These are phyloP conservation scores for Cladosporium colombiae DNA, from an alignment of 2,329 filamentous ascomycete species.

Conservation along the genomic window DNA sequence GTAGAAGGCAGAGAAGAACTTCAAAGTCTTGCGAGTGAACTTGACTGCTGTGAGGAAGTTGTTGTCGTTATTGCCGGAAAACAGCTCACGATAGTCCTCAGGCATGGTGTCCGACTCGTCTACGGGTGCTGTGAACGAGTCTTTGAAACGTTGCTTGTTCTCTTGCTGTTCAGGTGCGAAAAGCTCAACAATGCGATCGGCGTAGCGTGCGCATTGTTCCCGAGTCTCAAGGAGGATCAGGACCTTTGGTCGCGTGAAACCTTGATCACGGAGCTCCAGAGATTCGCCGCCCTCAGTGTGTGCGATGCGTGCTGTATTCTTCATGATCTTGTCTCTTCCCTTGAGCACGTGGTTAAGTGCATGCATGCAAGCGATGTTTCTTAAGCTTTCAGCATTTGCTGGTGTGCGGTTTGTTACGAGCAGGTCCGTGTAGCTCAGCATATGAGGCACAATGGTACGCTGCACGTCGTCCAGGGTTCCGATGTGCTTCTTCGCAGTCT, in stretches of 20 bases:
- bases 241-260: slow-evolving; percentile 92
- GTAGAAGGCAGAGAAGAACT: slow-evolving; percentile 94
- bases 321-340: slow-evolving; percentile 86
- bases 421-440: slow-evolving; percentile 83
- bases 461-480: slow-evolving; percentile 63
- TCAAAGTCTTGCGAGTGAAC: slow-evolving; percentile 93
- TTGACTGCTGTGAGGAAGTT: slow-evolving; percentile 96
- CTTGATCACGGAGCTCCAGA: slow-evolving; percentile 83
- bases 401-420: slow-evolving; percentile 72
- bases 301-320: slow-evolving; percentile 80
- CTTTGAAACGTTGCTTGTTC: slow-evolving; percentile 88
- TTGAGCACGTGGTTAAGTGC: slow-evolving; percentile 91
- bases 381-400: slow-evolving; percentile 67
- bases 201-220: slow-evolving; percentile 76
- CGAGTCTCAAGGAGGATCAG: slow-evolving; percentile 87
- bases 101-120: slow-evolving; percentile 74
- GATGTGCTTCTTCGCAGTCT: slow-evolving; percentile 56
- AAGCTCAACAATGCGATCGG: slow-evolving; percentile 74
- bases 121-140: slow-evolving; percentile 72
- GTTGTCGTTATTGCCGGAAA: slow-evolving; percentile 94
- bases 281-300: slow-evolving; percentile 63
- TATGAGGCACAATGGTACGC: slow-evolving; percentile 65
- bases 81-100: slow-evolving; percentile 84
- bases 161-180: slow-evolving; percentile 88
- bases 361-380: slow-evolving; percentile 76